A percentile compares a stretch with the other conserved stretches of the same genome.
phyloP scores from a whole-genome alignment of 768 basidiomycete species.

The Mycena vitilis region DNA sequence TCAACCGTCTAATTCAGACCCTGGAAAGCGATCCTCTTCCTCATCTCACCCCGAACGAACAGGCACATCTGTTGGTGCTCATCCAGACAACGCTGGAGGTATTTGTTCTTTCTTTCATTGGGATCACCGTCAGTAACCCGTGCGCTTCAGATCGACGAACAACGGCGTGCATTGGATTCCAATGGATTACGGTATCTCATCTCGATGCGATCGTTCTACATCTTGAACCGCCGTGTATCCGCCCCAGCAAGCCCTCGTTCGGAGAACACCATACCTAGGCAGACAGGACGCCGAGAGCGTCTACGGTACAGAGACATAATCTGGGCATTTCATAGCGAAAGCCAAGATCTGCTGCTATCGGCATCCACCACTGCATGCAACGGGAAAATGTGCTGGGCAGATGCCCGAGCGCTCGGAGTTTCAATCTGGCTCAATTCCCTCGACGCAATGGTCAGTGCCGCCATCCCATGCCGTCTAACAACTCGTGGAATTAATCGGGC shows the following conservation, averaged over 20 bases:
- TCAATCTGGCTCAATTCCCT: conserved; percentile 88
- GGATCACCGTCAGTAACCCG: not conserved
- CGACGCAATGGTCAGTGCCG: conserved; percentile 76
- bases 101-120: not conserved
- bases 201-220: conserved; percentile 92
- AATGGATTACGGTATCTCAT: conserved; percentile 95
- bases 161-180: conserved; percentile 88
- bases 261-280: conserved; percentile 52
- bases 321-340: conserved; percentile 97
- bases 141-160: conserved; percentile 80
- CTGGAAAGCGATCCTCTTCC: conserved; percentile 75
- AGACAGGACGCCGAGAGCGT: conserved; percentile 74
- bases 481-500: not conserved
- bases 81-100: conserved; percentile 92
- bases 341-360: conserved; percentile 83
- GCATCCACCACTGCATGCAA: conserved; percentile 79
- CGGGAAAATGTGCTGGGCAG: conserved; percentile 90
- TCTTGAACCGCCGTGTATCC: conserved; percentile 77
- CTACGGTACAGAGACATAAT: conserved; percentile 94
- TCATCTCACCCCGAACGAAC: conserved; percentile 82
- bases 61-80: conserved; percentile 84
- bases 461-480: not conserved
- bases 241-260: conserved; percentile 60
- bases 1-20: conserved; percentile 69
- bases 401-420: conserved; percentile 88